These are phyloP conservation scores for Punica granatum DNA, from an alignment of 345 rosid genomes.

Conservation along the genomic window DNA sequence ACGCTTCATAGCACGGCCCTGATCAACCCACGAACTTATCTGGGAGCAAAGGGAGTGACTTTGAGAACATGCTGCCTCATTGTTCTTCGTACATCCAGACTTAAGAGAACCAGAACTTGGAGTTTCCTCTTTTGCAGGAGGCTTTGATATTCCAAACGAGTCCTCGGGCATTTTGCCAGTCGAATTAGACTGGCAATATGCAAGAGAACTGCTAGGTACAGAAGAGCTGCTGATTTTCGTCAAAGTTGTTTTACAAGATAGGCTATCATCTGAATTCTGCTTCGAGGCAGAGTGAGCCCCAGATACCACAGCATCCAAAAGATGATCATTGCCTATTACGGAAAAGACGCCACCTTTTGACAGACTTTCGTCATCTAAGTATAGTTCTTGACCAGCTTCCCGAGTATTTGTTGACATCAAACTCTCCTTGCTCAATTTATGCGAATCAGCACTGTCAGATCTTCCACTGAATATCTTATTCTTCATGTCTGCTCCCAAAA, in stretches of 20 bases:
- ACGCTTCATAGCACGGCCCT: conserved; percentile 37
- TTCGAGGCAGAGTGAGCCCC: conserved; percentile 43
- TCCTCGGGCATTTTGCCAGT: conserved; percentile 34
- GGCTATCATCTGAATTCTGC: conserved; percentile 59
- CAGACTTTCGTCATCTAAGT: conserved; percentile 26
- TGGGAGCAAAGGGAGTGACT: conserved; percentile 55
- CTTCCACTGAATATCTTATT: conserved; percentile 31
- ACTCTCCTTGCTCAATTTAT: conserved; percentile 25
- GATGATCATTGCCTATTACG: conserved; percentile 45
- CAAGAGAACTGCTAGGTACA: conserved; percentile 36
- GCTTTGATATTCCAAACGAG: conserved; percentile 23
- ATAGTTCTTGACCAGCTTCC: conserved; percentile 25
- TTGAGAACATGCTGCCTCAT: conserved; percentile 33
- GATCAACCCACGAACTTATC: conserved; percentile 74
- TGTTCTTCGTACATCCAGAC: conserved; percentile 39
- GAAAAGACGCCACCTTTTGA: conserved; percentile 25
- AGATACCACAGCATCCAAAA: conserved; percentile 89
- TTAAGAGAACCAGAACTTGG: conserved; percentile 29
- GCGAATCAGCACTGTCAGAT: conserved; percentile 29
- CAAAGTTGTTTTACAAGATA: conserved; percentile 58
- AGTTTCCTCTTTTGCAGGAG: conserved; percentile 30
- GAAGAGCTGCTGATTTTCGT: conserved; percentile 58
- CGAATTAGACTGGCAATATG: conserved; percentile 18
- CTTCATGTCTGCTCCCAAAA: conserved; percentile 64
- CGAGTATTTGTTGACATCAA: conserved; percentile 24